Percentiles rank a stretch among this genome's conserved stretches.
Conservation (phyloP, 2,329 filamentous ascomycete genomes). For the Coniochaeta sp. region DNA sequence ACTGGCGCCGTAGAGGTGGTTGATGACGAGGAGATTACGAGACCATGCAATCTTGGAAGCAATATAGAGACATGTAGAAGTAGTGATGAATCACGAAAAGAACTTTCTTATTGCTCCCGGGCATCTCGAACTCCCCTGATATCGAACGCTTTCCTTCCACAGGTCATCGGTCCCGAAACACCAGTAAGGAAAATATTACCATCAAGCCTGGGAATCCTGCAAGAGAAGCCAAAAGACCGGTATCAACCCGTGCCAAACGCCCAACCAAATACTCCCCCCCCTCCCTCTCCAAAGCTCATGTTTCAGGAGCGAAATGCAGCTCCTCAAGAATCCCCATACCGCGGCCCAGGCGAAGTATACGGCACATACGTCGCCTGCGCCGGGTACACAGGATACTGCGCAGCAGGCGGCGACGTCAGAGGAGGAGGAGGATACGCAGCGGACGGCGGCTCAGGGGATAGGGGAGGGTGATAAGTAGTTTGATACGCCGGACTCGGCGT, state of each 20-base stretch:
- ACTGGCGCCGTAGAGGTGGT: neutral
- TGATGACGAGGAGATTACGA: neutral
- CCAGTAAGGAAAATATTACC: too few relatives aligned
- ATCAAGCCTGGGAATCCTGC: too few relatives aligned
- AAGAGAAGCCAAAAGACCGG: too few relatives aligned
- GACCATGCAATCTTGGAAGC: neutral
- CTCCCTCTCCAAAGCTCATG: too few relatives aligned
- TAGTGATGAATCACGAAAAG: neutral
- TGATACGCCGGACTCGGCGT: neutral
- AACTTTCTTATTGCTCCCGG: neutral
- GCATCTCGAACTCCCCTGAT: neutral
- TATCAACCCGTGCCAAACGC: too few relatives aligned
- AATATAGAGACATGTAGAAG: neutral
- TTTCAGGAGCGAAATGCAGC: neutral
- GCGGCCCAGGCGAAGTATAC: neutral
- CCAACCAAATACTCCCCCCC: too few relatives aligned
- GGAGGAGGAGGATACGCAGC: too few relatives aligned
- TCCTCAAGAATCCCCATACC: neutral
- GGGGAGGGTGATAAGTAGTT: neutral
- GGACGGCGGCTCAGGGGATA: neutral
- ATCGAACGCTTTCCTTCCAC: neutral
- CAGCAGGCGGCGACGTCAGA: too few relatives aligned
- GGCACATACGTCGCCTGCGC: slow-evolving; percentile 1
- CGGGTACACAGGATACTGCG: neutral
- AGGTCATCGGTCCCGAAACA: neutral